Evolutionary conservation across 495 filamentous ascomycete species (phyloP).

Genomic region (Lasiosphaeria hispida): DNA sequence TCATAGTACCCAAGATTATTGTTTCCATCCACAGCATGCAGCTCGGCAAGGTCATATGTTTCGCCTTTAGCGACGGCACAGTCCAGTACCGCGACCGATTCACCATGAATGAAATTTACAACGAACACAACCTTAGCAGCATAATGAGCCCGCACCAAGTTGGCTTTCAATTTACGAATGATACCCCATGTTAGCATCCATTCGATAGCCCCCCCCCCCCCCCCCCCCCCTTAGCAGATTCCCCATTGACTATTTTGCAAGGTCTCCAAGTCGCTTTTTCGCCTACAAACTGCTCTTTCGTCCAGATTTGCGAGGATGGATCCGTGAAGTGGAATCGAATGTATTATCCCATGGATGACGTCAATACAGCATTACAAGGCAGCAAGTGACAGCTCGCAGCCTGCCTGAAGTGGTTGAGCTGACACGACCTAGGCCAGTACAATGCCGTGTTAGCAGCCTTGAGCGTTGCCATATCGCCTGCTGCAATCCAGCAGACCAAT

Average conservation of each 20-base stretch:
- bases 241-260: conserved; percentile 28
- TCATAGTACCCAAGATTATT: conserved; percentile 63
- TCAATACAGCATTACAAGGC: conserved; percentile 37
- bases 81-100: conserved; percentile 72
- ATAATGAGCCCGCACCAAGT: conserved; percentile 69
- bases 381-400: conserved; percentile 31
- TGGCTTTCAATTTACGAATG: conserved; percentile 63
- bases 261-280: conserved; percentile 69
- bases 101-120: conserved; percentile 63
- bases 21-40: conserved; percentile 64
- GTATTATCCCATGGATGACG: conserved; percentile 50
- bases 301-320: conserved; percentile 62
- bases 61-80: conserved; percentile 72
- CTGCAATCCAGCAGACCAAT: conserved; percentile 52
- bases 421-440: conserved; percentile 34
- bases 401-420: not conserved
- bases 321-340: conserved; percentile 62
- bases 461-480: conserved; percentile 40
- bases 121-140: conserved; percentile 57
- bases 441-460: conserved; percentile 39
- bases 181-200: conserved; percentile 46
- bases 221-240: too few relatives aligned
- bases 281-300: conserved; percentile 67
- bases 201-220: not conserved
- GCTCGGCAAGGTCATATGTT: conserved; percentile 63